Percentiles rank a stretch among this genome's conserved stretches.
Conservation (phyloP, 1,139 yeast genomes). For the Zygosaccharomyces pseudobailii region DNA sequence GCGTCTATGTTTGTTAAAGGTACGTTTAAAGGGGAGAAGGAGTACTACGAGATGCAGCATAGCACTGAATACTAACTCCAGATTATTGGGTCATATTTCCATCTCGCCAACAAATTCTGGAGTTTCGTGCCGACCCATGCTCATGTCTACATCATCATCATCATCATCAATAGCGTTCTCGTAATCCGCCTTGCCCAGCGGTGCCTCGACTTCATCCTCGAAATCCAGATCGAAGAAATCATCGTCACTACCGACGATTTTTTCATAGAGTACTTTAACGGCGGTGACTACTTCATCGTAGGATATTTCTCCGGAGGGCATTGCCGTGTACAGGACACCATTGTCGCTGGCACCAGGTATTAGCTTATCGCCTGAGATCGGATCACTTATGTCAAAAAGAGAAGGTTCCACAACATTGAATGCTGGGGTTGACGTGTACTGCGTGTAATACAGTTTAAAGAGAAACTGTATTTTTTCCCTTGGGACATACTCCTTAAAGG, state of each 20-base stretch:
- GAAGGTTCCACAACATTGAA: slow-evolving; percentile 42
- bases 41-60: background rate
- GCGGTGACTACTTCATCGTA: slow-evolving; percentile 87
- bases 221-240: slow-evolving; percentile 95
- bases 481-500: slow-evolving; percentile 79
- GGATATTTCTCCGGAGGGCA: slow-evolving; percentile 80
- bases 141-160: slow-evolving; percentile 28
- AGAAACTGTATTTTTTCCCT: slow-evolving; percentile 71
- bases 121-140: slow-evolving; percentile 35
- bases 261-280: slow-evolving; percentile 67
- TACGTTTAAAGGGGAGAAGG: background rate
- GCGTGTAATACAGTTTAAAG: slow-evolving; percentile 77
- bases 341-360: slow-evolving; percentile 36
- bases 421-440: slow-evolving; percentile 55
- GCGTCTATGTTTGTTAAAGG: background rate
- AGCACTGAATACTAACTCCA: background rate
- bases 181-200: slow-evolving; percentile 27
- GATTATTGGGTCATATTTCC: slow-evolving; percentile 46
- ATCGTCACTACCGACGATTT: slow-evolving; percentile 86
- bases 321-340: slow-evolving; percentile 58
- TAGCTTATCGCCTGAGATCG: slow-evolving; percentile 13
- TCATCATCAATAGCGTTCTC: slow-evolving; percentile 34
- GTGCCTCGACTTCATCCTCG: slow-evolving; percentile 77
- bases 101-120: slow-evolving; percentile 66
- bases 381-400: slow-evolving; percentile 34